A percentile compares a stretch with the other conserved stretches of the same genome.
Evolutionary conservation across 2,329 filamentous ascomycete genomes (phyloP).

Genomic region (Reticulascus tulasneorum): DNA sequence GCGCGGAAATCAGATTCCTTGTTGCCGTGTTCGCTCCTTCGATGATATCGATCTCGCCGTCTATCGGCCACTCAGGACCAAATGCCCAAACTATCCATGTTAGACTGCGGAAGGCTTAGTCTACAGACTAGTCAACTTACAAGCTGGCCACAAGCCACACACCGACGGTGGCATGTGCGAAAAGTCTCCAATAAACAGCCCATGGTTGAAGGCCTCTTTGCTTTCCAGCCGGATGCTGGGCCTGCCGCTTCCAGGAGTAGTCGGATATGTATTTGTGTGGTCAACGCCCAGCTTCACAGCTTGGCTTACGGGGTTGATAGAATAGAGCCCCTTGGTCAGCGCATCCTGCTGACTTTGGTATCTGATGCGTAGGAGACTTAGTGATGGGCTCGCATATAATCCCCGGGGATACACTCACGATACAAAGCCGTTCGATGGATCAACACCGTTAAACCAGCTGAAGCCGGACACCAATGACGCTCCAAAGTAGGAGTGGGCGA

Average conservation of each 20-base stretch:
- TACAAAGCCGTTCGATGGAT: slow-evolving; percentile 67
- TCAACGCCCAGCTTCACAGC: slow-evolving; percentile 45
- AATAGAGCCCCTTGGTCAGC: slow-evolving; percentile 33
- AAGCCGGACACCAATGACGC: slow-evolving; percentile 43
- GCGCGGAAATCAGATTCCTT: slow-evolving; percentile 58
- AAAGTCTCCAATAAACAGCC: slow-evolving; percentile 68
- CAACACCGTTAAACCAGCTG: slow-evolving; percentile 45
- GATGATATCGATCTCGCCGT: slow-evolving; percentile 67
- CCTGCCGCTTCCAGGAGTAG: slow-evolving; percentile 38
- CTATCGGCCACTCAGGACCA: slow-evolving; percentile 54
- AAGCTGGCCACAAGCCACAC: slow-evolving; percentile 73
- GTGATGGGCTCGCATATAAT: not conserved
- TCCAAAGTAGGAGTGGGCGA: slow-evolving; percentile 38
- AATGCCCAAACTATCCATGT: slow-evolving; percentile 45
- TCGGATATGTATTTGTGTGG: slow-evolving; percentile 29
- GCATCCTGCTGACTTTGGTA: slow-evolving; percentile 41
- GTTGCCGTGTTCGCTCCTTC: slow-evolving; percentile 64
- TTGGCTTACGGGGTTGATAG: slow-evolving; percentile 33
- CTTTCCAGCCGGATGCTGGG: slow-evolving; percentile 65
- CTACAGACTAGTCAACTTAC: slow-evolving; percentile 30
- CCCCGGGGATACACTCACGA: slow-evolving; percentile 42
- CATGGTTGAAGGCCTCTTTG: slow-evolving; percentile 58
- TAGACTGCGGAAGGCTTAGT: not conserved
- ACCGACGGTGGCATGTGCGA: slow-evolving; percentile 67
- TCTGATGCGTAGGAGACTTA: slow-evolving; percentile 19